Base-by-base conservation (phyloP, 73 alveolate species). In the Paramecium pentaurelia region DNA sequence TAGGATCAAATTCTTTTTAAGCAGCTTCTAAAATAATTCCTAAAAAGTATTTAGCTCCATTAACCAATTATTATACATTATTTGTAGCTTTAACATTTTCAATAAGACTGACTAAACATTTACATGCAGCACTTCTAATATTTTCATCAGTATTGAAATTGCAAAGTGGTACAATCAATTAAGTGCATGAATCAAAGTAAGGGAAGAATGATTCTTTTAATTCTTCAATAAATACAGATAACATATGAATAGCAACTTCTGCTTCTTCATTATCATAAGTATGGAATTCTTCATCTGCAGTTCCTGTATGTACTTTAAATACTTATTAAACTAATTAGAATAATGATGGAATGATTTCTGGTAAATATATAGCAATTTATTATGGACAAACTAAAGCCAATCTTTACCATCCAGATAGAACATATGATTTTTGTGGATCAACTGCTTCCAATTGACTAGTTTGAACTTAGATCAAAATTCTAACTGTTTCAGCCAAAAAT, bases 391-490 rank as follows among this genome's bases (percentile, higher is more conserved):
- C 84, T 8, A 96, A 85, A 60, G 95, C 92, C 51, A 97, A 93
- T 95, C 99, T 95, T 91, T 97, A 93, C 99, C 99, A 97, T 44
- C 98, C 98, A 6, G 97, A 70, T 18, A 97, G 93, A 5, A 97
- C 87, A 92, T 97, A 97, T 47, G 96, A 93, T 71, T 94, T 93
- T 60, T 95, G 95, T 16, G 98, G 97, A 75, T 97, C 99, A 42
- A 68, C 86, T 28, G 92, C 59, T 45, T 96, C 98, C 0, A 93
- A 86, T 49, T 86, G 68, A 49, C 92, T 86, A 80, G 92, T 92
- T 91, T 97, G 95, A 54, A 97, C 95, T 11, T 85, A 86, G 44
- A 96, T 94, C 64, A 97, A 51, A 37, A 95, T 93, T 60, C 85
- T 45, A 86, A 96, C 93, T 30, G 95, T 92, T 75, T 86, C 51